Base-by-base conservation (phyloP, 495 filamentous ascomycete species). In the Podospora sp. region DNA sequence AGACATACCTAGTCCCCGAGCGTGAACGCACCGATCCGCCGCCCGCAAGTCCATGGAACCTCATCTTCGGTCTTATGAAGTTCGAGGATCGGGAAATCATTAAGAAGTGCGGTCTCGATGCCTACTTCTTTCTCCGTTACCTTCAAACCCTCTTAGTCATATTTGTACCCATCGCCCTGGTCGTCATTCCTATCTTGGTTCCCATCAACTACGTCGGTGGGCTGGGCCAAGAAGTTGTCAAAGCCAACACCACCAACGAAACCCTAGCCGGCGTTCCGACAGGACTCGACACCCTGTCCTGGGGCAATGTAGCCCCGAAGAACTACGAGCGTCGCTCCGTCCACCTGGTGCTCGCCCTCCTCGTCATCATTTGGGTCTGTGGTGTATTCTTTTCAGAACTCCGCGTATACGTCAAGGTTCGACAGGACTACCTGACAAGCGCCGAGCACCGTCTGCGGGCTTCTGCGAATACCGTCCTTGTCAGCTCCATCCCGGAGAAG, bases 41-140 rank as follows among this genome's bases (percentile, higher is more conserved):
- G 12, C 90, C 91, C 6, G 76, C 83, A 60, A 92, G 87, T 21
- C 81, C 90, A n/a, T 88, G 88, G 71, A 83, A 81, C 65, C 90
- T 93, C 85, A 75, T 94, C 49, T 77, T 77, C 25, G 84, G 89
- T 26, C 84, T 97, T 36, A 91, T 95, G 78, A 87, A 84, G 73
- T 92, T 92, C 63, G 84, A 86, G 56, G 90, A 93, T 77, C 83
- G 90, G n/a, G 92, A 97, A 69, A 90, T 97, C 74, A 95, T 97
- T 67, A 89, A 92, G 49, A 97, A 97, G 78, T 97, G 92, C 76
- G 95, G 95, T 6, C 85, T 99, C 49, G 95, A 99, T 78, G 94
- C 96, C 72, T 99, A 97, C 81, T 96, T 99, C 78, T 99, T 98
- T 80, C 84, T 99, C 0, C 92, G 96, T 62, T 99, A 96, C 75